phyloP scores from a whole-genome alignment of 305 asterid species.

The Petunia hybrid region DNA sequence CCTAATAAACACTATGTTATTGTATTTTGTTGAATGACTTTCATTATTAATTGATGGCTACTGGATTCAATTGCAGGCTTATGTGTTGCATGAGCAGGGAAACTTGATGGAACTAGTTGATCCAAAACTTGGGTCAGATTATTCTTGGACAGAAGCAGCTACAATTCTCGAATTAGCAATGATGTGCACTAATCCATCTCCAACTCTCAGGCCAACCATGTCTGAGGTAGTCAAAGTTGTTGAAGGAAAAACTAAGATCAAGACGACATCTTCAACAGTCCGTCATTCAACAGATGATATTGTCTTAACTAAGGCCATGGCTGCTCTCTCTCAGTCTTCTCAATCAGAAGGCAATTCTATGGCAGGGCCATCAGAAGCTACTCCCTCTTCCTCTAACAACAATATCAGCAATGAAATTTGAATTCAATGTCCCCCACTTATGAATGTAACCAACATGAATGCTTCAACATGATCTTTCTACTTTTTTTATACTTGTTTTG shows the following conservation, averaged over 20 bases:
- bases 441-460: background rate
- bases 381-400: constrained; percentile 14
- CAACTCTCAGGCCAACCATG: constrained; percentile 34
- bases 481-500: background rate
- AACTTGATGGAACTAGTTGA: constrained; percentile 19
- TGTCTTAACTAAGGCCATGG: background rate
- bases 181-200: constrained; percentile 31
- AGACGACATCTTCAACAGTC: constrained; percentile 4
- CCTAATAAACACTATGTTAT: constrained; percentile 9
- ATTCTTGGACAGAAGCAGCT: background rate
- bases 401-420: constrained; percentile 26
- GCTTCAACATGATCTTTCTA: background rate
- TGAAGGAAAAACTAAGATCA: constrained; percentile 28
- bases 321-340: constrained; percentile 26
- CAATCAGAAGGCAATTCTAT: constrained; percentile 29
- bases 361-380: constrained; percentile 26
- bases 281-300: background rate
- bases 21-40: background rate
- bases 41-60: background rate
- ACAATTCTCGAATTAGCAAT: constrained; percentile 33
- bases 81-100: background rate
- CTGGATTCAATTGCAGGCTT: background rate
- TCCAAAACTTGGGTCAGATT: constrained; percentile 23
- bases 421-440: background rate
- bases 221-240: constrained; percentile 35